A percentile compares a stretch with the other conserved stretches of the same genome.
phyloP scores from a whole-genome alignment of 495 filamentous ascomycete species.

The Neurospora sp. region DNA sequence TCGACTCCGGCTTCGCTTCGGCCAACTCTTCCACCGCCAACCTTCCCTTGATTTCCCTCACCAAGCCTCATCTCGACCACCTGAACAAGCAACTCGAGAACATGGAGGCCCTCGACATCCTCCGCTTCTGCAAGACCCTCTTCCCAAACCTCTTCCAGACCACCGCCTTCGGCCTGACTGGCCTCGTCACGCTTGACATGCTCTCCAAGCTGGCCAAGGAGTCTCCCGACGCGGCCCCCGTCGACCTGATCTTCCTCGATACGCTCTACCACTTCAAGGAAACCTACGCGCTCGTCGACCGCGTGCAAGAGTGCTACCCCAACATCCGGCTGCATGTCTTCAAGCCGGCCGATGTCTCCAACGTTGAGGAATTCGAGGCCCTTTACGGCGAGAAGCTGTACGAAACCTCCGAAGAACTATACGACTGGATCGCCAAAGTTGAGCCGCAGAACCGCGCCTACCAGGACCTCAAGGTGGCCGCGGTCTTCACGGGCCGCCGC shows the following conservation, averaged over 20 bases:
- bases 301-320: conserved; percentile 65
- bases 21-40: conserved; percentile 45
- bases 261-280: conserved; percentile 93
- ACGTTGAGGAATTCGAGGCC: conserved; percentile 63
- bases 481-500: conserved; percentile 88
- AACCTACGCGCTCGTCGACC: conserved; percentile 73
- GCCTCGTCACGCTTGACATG: conserved; percentile 91
- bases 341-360: conserved; percentile 67
- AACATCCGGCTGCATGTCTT: conserved; percentile 74
- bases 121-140: conserved; percentile 84
- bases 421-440: conserved; percentile 96
- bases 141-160: conserved; percentile 91
- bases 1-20: conserved; percentile 87
- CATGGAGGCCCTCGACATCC: conserved; percentile 68
- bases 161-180: conserved; percentile 93
- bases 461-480: conserved; percentile 75
- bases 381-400: conserved; percentile 78
- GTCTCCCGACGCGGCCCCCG: conserved; percentile 43
- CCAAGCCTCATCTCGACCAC: conserved; percentile 77
- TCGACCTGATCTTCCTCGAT: conserved; percentile 94
- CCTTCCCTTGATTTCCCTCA: conserved; percentile 58
- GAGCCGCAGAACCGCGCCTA: conserved; percentile 94
- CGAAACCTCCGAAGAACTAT: conserved; percentile 76
- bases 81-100: conserved; percentile 80
- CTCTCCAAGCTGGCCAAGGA: conserved; percentile 73